Evolutionary conservation across 169 alveolate genomes (phyloP).

Genomic region (Babesia sp.): DNA sequence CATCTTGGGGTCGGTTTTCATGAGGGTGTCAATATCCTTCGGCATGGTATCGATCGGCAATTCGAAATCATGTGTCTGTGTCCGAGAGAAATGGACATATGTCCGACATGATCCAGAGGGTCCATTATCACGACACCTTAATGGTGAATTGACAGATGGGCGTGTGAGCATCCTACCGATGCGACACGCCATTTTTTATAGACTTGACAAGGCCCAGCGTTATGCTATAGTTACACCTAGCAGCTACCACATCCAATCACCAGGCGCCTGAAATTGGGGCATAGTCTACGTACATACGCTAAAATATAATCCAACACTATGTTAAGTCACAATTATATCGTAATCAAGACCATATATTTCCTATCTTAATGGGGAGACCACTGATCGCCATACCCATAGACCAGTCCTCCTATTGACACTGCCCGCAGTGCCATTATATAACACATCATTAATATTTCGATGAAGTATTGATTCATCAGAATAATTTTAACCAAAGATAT

Average conservation of each 20-base stretch:
- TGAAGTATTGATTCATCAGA: no score
- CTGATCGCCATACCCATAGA: no score
- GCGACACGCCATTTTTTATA: constrained; percentile 18
- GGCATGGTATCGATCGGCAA: constrained; percentile 87
- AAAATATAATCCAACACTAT: no score
- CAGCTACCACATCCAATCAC: background rate
- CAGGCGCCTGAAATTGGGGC: constrained; percentile 1
- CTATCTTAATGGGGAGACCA: no score
- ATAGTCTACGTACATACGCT: background rate
- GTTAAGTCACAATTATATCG: no score
- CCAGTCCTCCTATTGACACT: no score
- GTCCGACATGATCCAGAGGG: background rate
- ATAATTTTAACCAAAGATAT: no score
- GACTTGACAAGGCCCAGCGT: no score
- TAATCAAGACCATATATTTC: no score
- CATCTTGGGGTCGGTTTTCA: constrained; percentile 77
- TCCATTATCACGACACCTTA: background rate
- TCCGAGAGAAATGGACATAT: constrained; percentile 79
- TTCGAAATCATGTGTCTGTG: constrained; percentile 84
- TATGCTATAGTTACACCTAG: no score
- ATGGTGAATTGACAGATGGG: background rate
- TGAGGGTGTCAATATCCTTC: constrained; percentile 76
- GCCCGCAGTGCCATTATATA: no score
- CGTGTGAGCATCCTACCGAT: background rate
- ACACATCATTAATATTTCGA: no score